Evolutionary conservation across 768 basidiomycete species (phyloP), one percentile per base, ranked within the genome.

Genomic region (Suillus tomentosus): DNA sequence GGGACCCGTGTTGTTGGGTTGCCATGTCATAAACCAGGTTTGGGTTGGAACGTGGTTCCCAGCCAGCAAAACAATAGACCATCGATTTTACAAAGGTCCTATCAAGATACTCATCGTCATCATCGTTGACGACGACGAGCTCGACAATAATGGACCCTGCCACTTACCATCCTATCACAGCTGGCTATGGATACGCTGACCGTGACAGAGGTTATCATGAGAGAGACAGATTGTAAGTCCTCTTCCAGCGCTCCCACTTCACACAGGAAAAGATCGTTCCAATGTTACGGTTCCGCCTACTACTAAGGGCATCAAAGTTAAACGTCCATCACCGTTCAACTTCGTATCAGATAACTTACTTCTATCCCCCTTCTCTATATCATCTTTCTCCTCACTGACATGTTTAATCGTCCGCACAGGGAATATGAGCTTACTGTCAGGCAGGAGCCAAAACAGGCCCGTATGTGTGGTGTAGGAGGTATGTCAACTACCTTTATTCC

Each of bases 381-480:
- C 42, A 27, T 43, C 37, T 48, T 62, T 31, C 43, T 39, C 34
- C 17, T 24, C 11, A 63, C 36, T n/a, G 43, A 55, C 64, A 60
- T 48, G 61, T 58, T 47, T 8, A n/a, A 36, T 50, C 66, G n/a
- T 11, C 39, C 40, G 22, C 31, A 17, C 77, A 95, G 94, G 74
- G 86, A 91, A 64, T 96, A 96, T 74, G 88, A 95, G 64, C 86
- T 96, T 69, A 86, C 82, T 40, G 89, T 96, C 63, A 83, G 94
- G 58, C 94, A 96, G 74, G 91, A 96, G 76, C 95, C 95, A 3
- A 94, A 95, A 76, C 94, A 95, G 77, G 90, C 91, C 6, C 82
- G 92, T 64, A 94, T 94, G 92, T 94, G 92, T 68, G 92, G 92
- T 62, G 90, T 94, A 11, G 92, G 94, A 50, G 92, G 93, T 68